Base-by-base conservation (phyloP, 2,329 filamentous ascomycete species). In the Trichophyton verrucosum region DNA sequence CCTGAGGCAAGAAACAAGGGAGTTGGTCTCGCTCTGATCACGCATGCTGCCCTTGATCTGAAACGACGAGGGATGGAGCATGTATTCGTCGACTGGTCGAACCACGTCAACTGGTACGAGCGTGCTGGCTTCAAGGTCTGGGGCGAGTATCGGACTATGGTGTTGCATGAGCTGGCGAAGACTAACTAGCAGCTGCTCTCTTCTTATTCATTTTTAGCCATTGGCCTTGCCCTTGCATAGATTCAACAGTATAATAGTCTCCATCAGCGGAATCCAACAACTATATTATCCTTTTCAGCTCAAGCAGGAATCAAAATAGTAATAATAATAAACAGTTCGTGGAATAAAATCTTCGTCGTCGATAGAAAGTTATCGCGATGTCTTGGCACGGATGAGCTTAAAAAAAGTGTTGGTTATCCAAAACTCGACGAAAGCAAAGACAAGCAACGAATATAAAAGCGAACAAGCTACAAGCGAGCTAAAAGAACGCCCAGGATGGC, bases 21-120 rank as follows among this genome's bases (percentile, higher is more conserved):
- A 4, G 68, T 78, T 22, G 74, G 75, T 8, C 65, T 78, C 47
- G 74, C 73, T 24, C 65, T 80, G 59, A 61, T 79, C 51, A 73
- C 73, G 15, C 71, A 75, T 64, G 76, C 77, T 17, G 70, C 78
- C 30, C 68, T 63, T 36, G 59, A 59, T 24, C 30, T 61, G 24
- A 57, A 60, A 53, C 27, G 46, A 42, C 57, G 59, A 51, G 57
- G 59, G 27, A 55, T 65, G 42, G 57, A 59, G 42, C 61, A 20
- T 38, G 72, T 77, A 1, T 77, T 76, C 65, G 71, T 79, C 56
- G 76, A 79, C 60, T 77, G 61, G 58, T 38, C 60, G 1, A 42
- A 56, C 38, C 59, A 61, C 51, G 59, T 61, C 13, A 76, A 75
- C 15, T 78, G 73, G 66, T 78, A 78, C 67, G 77, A 77, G 65